These are phyloP conservation scores for Lagenidium giganteum DNA, from an alignment of 352 stramenopile genomes.

Conservation along the genomic window DNA sequence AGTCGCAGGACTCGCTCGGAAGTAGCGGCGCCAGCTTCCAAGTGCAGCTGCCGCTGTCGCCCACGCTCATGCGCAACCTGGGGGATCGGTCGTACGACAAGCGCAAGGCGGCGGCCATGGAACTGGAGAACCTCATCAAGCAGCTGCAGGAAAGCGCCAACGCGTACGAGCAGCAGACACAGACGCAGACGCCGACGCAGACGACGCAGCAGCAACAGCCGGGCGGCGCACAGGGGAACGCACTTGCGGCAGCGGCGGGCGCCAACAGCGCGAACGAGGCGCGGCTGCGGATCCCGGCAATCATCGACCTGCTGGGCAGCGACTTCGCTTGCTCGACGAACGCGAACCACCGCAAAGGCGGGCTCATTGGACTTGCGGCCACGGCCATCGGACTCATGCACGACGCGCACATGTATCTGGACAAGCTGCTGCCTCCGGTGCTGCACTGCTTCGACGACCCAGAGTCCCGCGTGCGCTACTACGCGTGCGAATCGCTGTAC, in stretches of 20 bases:
- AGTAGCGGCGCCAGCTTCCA: too few species aligned
- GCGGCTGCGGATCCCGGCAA: conserved; percentile 80
- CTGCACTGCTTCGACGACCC: conserved; percentile 99
- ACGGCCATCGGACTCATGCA: conserved; percentile 95
- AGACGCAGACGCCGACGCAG: too few species aligned
- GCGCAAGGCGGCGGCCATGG: conserved; percentile 95
- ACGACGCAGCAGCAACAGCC: too few species aligned
- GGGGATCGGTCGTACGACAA: conserved; percentile 98
- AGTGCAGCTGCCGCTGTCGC: conserved; percentile 55
- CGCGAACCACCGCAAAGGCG: conserved; percentile 97
- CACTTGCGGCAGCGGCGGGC: too few species aligned
- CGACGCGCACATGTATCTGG: conserved; percentile 84
- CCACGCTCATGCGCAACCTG: conserved; percentile 78
- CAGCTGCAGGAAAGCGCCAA: conserved; percentile 90
- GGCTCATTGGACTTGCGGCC: conserved; percentile 95
- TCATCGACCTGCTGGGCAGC: conserved; percentile 94
- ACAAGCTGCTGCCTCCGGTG: conserved; percentile 94
- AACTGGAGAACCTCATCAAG: conserved; percentile 98
- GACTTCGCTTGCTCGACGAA: conserved; percentile 98
- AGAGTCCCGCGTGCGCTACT: conserved; percentile 95
- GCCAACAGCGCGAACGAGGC: conserved; percentile 33
- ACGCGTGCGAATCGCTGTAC: conserved; percentile 98
- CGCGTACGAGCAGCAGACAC: conserved; percentile 50
- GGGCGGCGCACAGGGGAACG: too few species aligned
- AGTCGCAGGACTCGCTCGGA: too few species aligned